Percentiles rank a stretch among this genome's conserved stretches.
phyloP scores from a whole-genome alignment of 73 alveolate genomes.

The Diophrys appendiculata region DNA sequence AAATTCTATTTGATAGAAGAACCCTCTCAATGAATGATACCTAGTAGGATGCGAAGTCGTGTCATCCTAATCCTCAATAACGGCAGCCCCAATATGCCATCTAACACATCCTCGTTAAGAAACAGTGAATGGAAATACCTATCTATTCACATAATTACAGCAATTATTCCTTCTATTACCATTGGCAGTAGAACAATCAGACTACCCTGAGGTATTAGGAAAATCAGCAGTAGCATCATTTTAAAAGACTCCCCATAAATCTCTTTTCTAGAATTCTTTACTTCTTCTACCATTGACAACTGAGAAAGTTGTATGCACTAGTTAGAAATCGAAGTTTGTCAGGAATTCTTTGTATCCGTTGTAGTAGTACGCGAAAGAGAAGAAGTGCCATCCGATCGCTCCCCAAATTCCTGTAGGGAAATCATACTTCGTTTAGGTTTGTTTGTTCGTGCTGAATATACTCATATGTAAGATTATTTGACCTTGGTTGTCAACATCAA shows the following conservation, averaged over 20 bases:
- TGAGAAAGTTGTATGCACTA: neutral
- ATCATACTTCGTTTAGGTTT: neutral
- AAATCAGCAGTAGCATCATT: neutral
- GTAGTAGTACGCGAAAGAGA: neutral
- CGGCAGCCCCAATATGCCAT: neutral
- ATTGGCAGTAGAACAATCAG: too few relatives aligned
- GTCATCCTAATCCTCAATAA: neutral
- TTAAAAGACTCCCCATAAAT: neutral
- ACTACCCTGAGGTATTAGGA: too few relatives aligned
- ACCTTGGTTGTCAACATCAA: neutral
- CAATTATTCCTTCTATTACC: neutral
- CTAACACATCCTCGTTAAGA: neutral
- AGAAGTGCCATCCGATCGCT: neutral
- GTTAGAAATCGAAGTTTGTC: neutral
- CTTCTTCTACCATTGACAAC: neutral
- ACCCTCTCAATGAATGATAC: neutral
- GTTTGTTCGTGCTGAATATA: neutral
- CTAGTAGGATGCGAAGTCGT: neutral
- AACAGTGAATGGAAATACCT: neutral
- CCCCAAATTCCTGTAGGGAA: neutral
- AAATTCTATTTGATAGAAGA: neutral
- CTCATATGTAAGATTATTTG: neutral
- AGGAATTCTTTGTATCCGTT: neutral
- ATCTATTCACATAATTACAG: neutral
- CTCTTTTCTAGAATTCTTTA: neutral